Conservation (phyloP, 139 green algal species). For the Tetradesmus obliquus region DNA sequence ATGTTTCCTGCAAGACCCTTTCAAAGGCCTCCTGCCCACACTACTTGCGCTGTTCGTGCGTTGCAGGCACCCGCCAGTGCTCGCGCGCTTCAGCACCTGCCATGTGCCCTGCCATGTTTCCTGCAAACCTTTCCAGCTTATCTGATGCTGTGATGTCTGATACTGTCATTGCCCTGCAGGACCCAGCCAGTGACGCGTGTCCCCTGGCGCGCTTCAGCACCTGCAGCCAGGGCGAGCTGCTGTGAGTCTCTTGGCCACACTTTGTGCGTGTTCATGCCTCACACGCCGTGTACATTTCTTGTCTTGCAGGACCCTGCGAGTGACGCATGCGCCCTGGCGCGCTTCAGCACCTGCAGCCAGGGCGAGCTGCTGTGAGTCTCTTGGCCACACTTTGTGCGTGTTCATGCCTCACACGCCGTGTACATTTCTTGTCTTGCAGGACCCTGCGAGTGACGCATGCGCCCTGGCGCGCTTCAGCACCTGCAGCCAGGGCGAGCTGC, state of each 20-base stretch:
- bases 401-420: too few relatives aligned
- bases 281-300: too few relatives aligned
- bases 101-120: too few relatives aligned
- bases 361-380: too few relatives aligned
- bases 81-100: neutral
- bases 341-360: neutral
- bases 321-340: neutral
- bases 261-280: too few relatives aligned
- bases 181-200: neutral
- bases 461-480: neutral
- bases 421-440: neutral
- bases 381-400: too few relatives aligned
- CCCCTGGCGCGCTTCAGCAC: neutral
- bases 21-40: too few relatives aligned
- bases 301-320: neutral
- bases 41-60: too few relatives aligned
- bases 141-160: too few relatives aligned
- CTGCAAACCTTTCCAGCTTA: too few relatives aligned
- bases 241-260: too few relatives aligned
- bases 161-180: too few relatives aligned
- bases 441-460: neutral
- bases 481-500: neutral
- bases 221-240: neutral
- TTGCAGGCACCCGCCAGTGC: neutral
- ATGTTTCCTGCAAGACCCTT: neutral